Conservation (phyloP, 352 stramenopile species). For the Globisporangium orthogonon region DNA sequence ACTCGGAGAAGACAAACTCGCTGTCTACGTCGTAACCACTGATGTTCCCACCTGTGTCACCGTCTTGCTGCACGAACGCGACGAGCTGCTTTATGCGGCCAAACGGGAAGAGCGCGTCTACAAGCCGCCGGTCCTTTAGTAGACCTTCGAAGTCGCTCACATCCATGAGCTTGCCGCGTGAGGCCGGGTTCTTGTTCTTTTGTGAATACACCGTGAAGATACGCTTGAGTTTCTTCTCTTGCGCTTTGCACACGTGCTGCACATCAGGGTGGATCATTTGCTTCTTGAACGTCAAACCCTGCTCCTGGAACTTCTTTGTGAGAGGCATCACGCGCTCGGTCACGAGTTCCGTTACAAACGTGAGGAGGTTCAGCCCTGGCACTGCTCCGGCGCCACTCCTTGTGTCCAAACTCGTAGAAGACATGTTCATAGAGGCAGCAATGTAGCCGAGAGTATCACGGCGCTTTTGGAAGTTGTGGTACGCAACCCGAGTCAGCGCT, state of each 20-base stretch:
- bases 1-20: slow-evolving; percentile 79
- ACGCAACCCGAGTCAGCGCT: slow-evolving; percentile 54
- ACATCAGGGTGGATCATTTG: slow-evolving; percentile 78
- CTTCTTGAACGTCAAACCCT: slow-evolving; percentile 81
- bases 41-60: slow-evolving; percentile 38
- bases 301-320: slow-evolving; percentile 72
- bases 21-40: slow-evolving; percentile 51
- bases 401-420: slow-evolving; percentile 2
- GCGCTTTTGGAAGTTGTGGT: slow-evolving; percentile 67
- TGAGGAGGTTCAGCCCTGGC: slow-evolving; percentile 19
- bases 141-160: slow-evolving; percentile 63
- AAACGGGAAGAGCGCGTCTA: slow-evolving; percentile 70
- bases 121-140: slow-evolving; percentile 59
- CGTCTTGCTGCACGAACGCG: slow-evolving; percentile 70
- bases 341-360: slow-evolving; percentile 51
- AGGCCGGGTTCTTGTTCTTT: slow-evolving; percentile 65
- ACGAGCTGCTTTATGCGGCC: slow-evolving; percentile 76
- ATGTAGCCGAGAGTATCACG: slow-evolving; percentile 33
- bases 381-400: background rate
- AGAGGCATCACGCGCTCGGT: slow-evolving; percentile 61
- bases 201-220: slow-evolving; percentile 68
- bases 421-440: slow-evolving; percentile 26
- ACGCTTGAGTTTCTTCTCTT: slow-evolving; percentile 76
- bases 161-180: slow-evolving; percentile 67
- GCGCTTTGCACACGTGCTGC: slow-evolving; percentile 62